phyloP scores from a whole-genome alignment of 352 stramenopile genomes.

The Phytopythium vexans region DNA sequence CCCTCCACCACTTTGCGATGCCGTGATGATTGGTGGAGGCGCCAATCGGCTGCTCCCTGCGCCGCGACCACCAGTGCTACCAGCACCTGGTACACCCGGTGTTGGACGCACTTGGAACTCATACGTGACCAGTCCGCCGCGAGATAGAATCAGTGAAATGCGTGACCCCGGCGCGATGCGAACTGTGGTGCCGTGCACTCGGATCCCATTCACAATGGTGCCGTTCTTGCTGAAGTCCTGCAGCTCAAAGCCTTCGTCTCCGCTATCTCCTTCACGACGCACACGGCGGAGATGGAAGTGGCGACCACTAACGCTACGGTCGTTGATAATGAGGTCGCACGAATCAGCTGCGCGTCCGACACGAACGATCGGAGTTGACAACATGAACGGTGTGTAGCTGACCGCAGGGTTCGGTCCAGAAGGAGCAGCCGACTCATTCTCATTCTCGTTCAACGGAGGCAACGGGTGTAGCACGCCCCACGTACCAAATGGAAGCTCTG shows the following conservation, averaged over 20 bases:
- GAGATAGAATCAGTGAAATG: constrained; percentile 84
- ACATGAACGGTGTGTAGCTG: constrained; percentile 56
- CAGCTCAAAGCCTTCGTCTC: constrained; percentile 73
- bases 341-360: constrained; percentile 79
- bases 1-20: constrained; percentile 24
- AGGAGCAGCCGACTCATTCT: constrained; percentile 21
- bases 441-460: constrained; percentile 67
- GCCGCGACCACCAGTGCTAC: constrained; percentile 6
- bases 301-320: constrained; percentile 81
- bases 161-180: constrained; percentile 64
- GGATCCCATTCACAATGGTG: constrained; percentile 86
- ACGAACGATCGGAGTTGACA: constrained; percentile 67
- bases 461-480: constrained; percentile 75
- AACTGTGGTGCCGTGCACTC: constrained; percentile 76
- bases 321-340: constrained; percentile 86
- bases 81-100: constrained; percentile 1
- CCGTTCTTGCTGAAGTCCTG: constrained; percentile 90
- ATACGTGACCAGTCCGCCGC: constrained; percentile 80
- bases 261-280: constrained; percentile 40
- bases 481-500: constrained; percentile 52
- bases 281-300: constrained; percentile 82
- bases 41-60: constrained; percentile 10
- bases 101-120: constrained; percentile 72
- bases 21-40: constrained; percentile 53
- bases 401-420: constrained; percentile 18